A percentile compares a stretch with the other conserved stretches of the same genome.
Conservation (phyloP, 352 stramenopile species). For the Phytophthora podocarpi region DNA sequence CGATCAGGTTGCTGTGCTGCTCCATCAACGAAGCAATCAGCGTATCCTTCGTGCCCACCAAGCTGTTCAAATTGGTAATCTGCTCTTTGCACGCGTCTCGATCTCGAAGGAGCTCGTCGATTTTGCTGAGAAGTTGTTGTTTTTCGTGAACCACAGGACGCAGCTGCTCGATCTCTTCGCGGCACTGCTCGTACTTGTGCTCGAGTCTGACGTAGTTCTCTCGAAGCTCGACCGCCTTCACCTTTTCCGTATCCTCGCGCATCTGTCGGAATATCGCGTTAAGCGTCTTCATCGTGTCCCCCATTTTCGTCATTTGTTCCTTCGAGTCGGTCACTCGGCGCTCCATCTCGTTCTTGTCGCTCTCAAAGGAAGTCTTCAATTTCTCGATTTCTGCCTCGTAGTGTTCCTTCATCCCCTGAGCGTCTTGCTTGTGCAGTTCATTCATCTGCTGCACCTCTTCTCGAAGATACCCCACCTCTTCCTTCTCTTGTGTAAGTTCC, state of each 20-base stretch:
- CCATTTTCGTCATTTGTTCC: conserved; percentile 89
- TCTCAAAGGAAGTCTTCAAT: conserved; percentile 53
- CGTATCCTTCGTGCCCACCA: conserved; percentile 62
- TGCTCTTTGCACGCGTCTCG: conserved; percentile 46
- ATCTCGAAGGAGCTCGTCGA: conserved; percentile 37
- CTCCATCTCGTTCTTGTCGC: conserved; percentile 69
- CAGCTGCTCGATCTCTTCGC: conserved; percentile 68
- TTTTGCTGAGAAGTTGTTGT: conserved; percentile 47
- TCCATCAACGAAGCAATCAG: conserved; percentile 75
- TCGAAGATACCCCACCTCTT: conserved; percentile 43
- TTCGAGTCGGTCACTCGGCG: conserved; percentile 67
- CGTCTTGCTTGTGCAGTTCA: conserved; percentile 46
- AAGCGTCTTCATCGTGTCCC: conserved; percentile 92
- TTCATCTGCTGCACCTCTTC: conserved; percentile 40
- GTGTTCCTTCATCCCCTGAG: conserved; percentile 42
- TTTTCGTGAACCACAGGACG: conserved; percentile 60
- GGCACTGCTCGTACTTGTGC: conserved; percentile 60
- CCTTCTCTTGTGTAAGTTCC: conserved; percentile 38
- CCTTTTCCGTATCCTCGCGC: conserved; percentile 90
- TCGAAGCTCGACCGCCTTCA: conserved; percentile 88
- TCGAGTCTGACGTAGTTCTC: conserved; percentile 82
- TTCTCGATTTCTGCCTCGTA: conserved; percentile 65
- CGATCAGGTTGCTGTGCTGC: conserved; percentile 77
- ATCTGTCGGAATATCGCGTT: conserved; percentile 95
- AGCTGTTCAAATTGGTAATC: conserved; percentile 41